phyloP scores from a whole-genome alignment of 176 grass and related monocot species.

The Elaeis guineensis region DNA sequence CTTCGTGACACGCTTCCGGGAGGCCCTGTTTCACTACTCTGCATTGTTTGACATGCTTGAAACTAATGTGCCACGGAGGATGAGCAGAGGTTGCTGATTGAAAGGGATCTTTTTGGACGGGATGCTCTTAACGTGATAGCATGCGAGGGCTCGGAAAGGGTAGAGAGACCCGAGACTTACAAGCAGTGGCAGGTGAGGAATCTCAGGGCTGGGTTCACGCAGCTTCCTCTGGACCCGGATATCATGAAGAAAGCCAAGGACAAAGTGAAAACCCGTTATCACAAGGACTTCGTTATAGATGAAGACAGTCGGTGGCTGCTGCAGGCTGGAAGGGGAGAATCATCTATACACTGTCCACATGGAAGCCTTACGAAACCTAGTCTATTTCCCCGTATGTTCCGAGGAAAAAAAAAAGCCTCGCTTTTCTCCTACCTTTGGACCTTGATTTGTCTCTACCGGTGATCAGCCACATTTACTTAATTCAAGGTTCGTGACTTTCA shows the following conservation, averaged over 20 bases:
- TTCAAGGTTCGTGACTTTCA: no score
- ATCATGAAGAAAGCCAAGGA: slow-evolving; percentile 88
- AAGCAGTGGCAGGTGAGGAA: slow-evolving; percentile 99
- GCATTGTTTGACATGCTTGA: slow-evolving; percentile 92
- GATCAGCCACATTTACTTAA: no score
- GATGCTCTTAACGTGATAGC: slow-evolving; percentile 96
- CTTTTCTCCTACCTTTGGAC: no score
- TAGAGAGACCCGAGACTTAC: slow-evolving; percentile 91
- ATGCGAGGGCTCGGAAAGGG: slow-evolving; percentile 85
- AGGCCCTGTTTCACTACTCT: slow-evolving; percentile 91
- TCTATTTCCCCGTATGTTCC: no score
- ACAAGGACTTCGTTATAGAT: slow-evolving; percentile 97
- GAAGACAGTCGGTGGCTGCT: slow-evolving; percentile 86
- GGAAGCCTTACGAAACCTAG: slow-evolving; percentile 48
- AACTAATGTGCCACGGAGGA: slow-evolving; percentile 72
- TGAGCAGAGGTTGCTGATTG: slow-evolving; percentile 65
- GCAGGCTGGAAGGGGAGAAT: slow-evolving; percentile 98
- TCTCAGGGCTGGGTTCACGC: slow-evolving; percentile 82
- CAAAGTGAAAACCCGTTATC: slow-evolving; percentile 77
- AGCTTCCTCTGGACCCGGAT: slow-evolving; percentile 46
- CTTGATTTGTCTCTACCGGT: no score
- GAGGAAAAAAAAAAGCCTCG: no score
- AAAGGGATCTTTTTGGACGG: slow-evolving; percentile 78
- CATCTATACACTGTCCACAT: slow-evolving; percentile 82
- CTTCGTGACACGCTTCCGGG: slow-evolving; percentile 91